Base-by-base conservation (phyloP, 2,329 filamentous ascomycete genomes). In the Gaeumannomyces tritici region DNA sequence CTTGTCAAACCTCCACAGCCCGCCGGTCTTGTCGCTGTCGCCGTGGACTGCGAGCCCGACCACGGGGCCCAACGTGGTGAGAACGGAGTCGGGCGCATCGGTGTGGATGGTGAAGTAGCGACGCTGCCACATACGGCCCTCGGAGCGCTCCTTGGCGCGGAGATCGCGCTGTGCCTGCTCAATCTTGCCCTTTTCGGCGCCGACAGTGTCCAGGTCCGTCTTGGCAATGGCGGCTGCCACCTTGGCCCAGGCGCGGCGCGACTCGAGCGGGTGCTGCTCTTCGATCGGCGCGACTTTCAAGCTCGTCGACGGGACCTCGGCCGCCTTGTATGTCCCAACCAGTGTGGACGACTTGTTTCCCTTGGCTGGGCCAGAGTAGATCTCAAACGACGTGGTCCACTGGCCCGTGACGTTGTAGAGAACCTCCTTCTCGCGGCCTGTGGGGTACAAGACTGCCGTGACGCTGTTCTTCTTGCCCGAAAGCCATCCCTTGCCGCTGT, bases 381-480 rank as follows among this genome's bases (percentile, higher is more conserved):
- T 88, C 61, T 84, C 84, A 72, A 96, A 96, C 2, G 80, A 79
- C 70, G 91, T 90, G 63, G 87, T 96, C 95, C 95, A 99, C 73
- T 96, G 91, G 28, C 95, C 95, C 33, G 91, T 87, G 54, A 89
- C 82, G n/a, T 87, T 91, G 80, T 93, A 97, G 59, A 88, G 79
- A 64, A 85, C 82, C 61, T 90, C 88, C 75, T 89, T 89, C 75
- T 88, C 91, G 75, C 80, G 79, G 77, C 86, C 76, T 74, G 90
- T 85, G 21, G 79, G 82, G 76, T 89, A 92, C 63, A 98, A 73
- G 28, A 80, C 81, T 18, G 92, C 93, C 15, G 80, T 85, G 73
- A 98, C 91, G 63, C 83, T 89, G 78, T 98, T 98, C 80, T 96
- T 97, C 82, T 96, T 96, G 67, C 93, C 95, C 57, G 89, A 92